phyloP scores from a whole-genome alignment of 2,329 filamentous ascomycete species.

The Aaosphaeria pasadenensis region DNA sequence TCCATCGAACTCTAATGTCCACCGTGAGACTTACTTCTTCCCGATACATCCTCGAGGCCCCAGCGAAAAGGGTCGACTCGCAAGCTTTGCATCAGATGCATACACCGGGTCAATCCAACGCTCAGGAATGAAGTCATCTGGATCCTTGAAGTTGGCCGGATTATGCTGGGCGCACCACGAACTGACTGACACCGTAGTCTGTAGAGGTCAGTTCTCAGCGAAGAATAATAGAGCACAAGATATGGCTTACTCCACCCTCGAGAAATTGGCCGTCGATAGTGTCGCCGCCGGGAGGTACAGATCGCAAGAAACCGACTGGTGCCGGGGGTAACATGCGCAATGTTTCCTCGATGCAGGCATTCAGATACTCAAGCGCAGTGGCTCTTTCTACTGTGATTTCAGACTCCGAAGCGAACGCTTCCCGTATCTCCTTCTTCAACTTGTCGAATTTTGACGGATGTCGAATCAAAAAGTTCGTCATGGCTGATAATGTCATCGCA shows the following conservation, averaged over 20 bases:
- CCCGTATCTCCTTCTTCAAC: constrained; percentile 12
- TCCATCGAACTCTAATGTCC: neutral
- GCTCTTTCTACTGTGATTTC: constrained; percentile 15
- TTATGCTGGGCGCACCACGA: constrained; percentile 14
- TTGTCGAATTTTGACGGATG: constrained; percentile 10
- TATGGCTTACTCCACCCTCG: constrained; percentile 15
- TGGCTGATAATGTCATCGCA: constrained; percentile 12
- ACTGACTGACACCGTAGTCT: constrained; percentile 11
- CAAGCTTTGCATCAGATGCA: constrained; percentile 9
- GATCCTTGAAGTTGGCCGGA: constrained; percentile 19
- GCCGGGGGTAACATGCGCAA: constrained; percentile 43
- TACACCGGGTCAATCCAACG: constrained; percentile 27
- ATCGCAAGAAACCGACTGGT: constrained; percentile 30
- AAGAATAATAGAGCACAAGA: neutral
- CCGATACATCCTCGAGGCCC: constrained; percentile 9
- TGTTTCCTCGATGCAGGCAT: constrained; percentile 42
- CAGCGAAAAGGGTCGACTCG: constrained; percentile 7
- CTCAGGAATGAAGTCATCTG: constrained; percentile 25
- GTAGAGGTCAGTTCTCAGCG: neutral
- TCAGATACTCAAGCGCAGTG: constrained; percentile 30
- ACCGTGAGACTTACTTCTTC: constrained; percentile 5
- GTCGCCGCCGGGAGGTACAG: constrained; percentile 21
- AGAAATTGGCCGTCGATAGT: constrained; percentile 24
- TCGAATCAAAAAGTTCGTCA: constrained; percentile 17
- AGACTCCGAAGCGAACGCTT: constrained; percentile 8